Evolutionary conservation across 352 stramenopile species (phyloP), one percentile per base, ranked within the genome.

Genomic region (Pythium dissimile): DNA sequence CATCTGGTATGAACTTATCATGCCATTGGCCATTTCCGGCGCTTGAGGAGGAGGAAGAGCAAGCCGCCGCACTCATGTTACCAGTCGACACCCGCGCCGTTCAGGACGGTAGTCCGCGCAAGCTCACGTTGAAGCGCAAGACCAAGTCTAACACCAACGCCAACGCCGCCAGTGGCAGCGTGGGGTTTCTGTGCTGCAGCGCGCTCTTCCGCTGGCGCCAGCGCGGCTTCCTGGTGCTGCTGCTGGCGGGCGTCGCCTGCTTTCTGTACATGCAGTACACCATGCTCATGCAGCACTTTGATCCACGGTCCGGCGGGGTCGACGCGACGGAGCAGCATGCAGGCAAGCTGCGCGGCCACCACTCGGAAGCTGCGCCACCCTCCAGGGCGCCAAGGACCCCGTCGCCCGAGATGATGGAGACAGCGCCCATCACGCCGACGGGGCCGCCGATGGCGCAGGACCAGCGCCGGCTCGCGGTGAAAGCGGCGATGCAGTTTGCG

Each of bases 401-500:
- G 11, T 8, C 12, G 2, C 4, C n/a, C 0, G 37, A 49, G 11
- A 58, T 58, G 51, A 42, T 20, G 18, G 27, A 48, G 24, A 49
- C 41, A 31, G 23, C 26, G 6, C 23, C 42, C 5, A 32, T 46
- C 26, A 28, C 42, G 15, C 31, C 31, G 24, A 38, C 27, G 23
- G 32, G 27, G 15, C 20, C 16, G 4, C 35, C 47, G 1, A 15
- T 56, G 13, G 45, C 34, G 0, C 81, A 91, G 52, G 68, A 75
- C 47, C 31, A 64, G 16, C 71, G 82, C 2, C 74, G 68, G 16
- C 42, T 69, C 0, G 73, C 75, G 1, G 71, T 91, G 16, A 72
- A 78, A 20, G 58, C 69, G 28, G 83, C 83, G 28, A 93, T 93
- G 83, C 71, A 78, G 38, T 88, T 89, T 24, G 79, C 77, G 21